phyloP scores from a whole-genome alignment of 1,284 basidiomycete species.

The Puccinia novopanici region DNA sequence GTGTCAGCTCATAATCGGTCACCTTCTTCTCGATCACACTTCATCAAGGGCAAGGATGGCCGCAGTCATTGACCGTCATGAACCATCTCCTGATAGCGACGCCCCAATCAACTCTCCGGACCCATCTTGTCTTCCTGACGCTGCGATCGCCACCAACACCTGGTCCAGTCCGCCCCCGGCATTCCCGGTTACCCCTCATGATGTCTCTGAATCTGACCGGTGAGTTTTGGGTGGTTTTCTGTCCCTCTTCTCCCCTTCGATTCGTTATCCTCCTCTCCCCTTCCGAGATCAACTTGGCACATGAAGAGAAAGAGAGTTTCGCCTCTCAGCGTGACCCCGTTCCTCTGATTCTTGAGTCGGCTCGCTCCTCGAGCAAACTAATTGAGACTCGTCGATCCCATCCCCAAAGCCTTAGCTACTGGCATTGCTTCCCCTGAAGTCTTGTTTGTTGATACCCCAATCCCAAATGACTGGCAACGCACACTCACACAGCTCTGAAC shows the following conservation, averaged over 20 bases:
- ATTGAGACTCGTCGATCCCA: too few species aligned
- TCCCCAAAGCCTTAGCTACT: too few species aligned
- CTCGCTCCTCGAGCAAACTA: too few species aligned
- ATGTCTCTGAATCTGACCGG: background rate
- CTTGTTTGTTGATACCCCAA: too few species aligned
- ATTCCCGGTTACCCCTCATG: slow-evolving; percentile 6
- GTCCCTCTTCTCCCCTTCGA: background rate
- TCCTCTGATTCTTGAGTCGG: background rate
- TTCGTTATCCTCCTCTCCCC: background rate
- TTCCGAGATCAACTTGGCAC: background rate
- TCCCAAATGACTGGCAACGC: too few species aligned
- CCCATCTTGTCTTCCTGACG: background rate
- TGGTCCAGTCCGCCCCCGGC: background rate
- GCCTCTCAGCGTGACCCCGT: background rate
- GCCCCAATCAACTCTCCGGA: background rate
- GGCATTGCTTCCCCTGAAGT: too few species aligned
- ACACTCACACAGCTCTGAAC: too few species aligned
- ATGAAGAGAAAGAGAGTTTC: background rate
- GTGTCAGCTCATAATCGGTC: background rate
- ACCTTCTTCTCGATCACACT: background rate
- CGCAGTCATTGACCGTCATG: background rate
- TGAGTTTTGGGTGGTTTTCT: background rate
- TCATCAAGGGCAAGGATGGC: background rate
- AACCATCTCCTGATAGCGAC: background rate
- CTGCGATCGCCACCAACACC: background rate